Evolutionary conservation across 805 yeast genomes (phyloP).

Genomic region (Wickerhamiella domercqiae): DNA sequence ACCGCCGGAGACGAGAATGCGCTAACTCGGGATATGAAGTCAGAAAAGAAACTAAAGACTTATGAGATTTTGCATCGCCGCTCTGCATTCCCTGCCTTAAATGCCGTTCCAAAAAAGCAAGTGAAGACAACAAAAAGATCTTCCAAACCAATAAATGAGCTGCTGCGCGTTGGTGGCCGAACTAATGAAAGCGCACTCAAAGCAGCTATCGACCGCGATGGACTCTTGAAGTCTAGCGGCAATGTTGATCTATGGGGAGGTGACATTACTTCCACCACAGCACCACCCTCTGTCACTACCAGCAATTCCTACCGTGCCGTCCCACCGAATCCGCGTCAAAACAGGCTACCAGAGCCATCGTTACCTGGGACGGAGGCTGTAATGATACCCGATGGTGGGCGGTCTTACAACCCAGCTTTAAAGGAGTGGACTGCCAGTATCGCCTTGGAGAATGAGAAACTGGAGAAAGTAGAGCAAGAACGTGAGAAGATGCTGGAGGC

Average conservation of each 20-base stretch:
- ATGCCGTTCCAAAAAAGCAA: conserved; percentile 24
- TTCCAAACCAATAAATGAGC: conserved; percentile 41
- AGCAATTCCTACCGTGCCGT: conserved; percentile 6
- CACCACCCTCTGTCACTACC: background rate
- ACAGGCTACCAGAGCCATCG: conserved; percentile 14
- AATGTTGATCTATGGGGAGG: conserved; percentile 60
- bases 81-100: conserved; percentile 62
- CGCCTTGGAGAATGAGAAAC: conserved; percentile 46
- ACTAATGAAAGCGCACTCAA: conserved; percentile 31
- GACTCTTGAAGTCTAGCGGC: conserved; percentile 35
- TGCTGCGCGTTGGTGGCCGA: conserved; percentile 67
- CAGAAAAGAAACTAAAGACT: conserved; percentile 36
- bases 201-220: conserved; percentile 39
- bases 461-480: conserved; percentile 51
- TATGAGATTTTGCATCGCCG: conserved; percentile 58
- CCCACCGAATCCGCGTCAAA: conserved; percentile 14
- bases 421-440: conserved; percentile 70
- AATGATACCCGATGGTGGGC: conserved; percentile 61
- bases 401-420: conserved; percentile 80
- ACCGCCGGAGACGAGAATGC: conserved; percentile 41
- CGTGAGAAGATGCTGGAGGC: conserved; percentile 47
- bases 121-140: conserved; percentile 21
- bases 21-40: conserved; percentile 26
- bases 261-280: background rate
- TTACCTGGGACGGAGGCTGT: conserved; percentile 20